Conservation (phyloP, 2,329 filamentous ascomycete species). For the Epichloe sylvatica region DNA sequence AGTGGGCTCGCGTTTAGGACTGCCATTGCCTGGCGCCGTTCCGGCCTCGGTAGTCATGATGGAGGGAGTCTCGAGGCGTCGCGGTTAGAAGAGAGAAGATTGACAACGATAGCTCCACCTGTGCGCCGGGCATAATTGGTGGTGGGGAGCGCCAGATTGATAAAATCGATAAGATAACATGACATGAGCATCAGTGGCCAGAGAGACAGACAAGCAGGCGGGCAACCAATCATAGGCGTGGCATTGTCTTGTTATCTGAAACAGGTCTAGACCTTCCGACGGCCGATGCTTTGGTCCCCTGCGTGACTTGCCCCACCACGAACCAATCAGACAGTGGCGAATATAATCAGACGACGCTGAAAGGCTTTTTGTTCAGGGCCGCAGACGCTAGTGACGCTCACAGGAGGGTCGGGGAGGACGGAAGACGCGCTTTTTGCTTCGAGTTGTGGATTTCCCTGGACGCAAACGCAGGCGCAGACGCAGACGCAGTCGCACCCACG, state of each 20-base stretch:
- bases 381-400: constrained; percentile 5
- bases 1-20: constrained; percentile 28
- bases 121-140: not conserved
- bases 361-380: not conserved
- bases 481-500: not conserved
- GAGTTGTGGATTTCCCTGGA: constrained; percentile 1
- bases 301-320: not conserved
- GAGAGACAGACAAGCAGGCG: not conserved
- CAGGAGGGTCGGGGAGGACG: constrained; percentile 4
- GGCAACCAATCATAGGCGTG: not conserved
- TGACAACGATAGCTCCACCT: not conserved
- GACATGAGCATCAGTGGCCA: not conserved
- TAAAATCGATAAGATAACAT: constrained; percentile 6
- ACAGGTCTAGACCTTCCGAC: constrained; percentile 10
- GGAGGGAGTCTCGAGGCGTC: not conserved
- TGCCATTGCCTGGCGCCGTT: constrained; percentile 24
- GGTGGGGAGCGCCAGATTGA: constrained; percentile 4
- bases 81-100: not conserved
- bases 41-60: constrained; percentile 3
- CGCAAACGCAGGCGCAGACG: not conserved
- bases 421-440: not conserved
- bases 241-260: not conserved
- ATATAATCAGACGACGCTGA: constrained; percentile 7
- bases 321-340: constrained; percentile 8
- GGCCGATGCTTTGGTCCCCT: constrained; percentile 9